A percentile compares a stretch with the other conserved stretches of the same genome.
Evolutionary conservation across 371 early-diverging fungal genomes (phyloP).

Genomic region (Gilbertella persicaria): DNA sequence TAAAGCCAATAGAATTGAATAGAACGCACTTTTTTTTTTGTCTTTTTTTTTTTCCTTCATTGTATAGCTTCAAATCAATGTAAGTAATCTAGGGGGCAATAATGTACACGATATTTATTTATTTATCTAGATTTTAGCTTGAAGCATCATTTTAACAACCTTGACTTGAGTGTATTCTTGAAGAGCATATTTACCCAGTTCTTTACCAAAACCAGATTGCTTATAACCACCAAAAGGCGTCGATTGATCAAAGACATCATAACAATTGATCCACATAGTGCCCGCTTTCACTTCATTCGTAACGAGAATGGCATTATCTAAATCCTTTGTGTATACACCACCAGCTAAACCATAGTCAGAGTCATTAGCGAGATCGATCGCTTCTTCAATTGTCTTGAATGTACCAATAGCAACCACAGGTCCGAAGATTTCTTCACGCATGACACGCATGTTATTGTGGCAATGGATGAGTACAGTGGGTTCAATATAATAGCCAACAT

Average conservation of each 20-base stretch:
- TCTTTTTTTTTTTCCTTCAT: too few species aligned
- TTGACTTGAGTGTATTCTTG: slow-evolving; percentile 72
- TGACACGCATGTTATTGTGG: slow-evolving; percentile 63
- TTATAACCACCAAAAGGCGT: slow-evolving; percentile 92
- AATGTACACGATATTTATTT: neutral
- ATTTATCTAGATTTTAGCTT: neutral
- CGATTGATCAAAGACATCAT: slow-evolving; percentile 45
- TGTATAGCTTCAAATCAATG: too few species aligned
- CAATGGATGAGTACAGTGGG: slow-evolving; percentile 82
- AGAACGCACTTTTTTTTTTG: too few species aligned
- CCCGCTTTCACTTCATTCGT: slow-evolving; percentile 73
- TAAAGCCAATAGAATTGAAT: too few species aligned
- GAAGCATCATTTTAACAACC: slow-evolving; percentile 51
- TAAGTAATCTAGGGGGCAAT: too few species aligned
- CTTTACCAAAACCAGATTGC: slow-evolving; percentile 83
- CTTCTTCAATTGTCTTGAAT: slow-evolving; percentile 78
- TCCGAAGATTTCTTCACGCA: slow-evolving; percentile 91
- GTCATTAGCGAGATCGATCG: slow-evolving; percentile 73
- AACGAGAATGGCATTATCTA: slow-evolving; percentile 62
- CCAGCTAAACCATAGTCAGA: slow-evolving; percentile 87
- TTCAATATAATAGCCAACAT: slow-evolving; percentile 75
- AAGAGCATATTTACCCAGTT: slow-evolving; percentile 74
- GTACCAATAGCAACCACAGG: slow-evolving; percentile 83
- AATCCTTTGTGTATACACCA: slow-evolving; percentile 75
- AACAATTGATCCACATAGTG: slow-evolving; percentile 53